Base-by-base conservation (phyloP, 345 rosid species). In the Jatropha curcas region DNA sequence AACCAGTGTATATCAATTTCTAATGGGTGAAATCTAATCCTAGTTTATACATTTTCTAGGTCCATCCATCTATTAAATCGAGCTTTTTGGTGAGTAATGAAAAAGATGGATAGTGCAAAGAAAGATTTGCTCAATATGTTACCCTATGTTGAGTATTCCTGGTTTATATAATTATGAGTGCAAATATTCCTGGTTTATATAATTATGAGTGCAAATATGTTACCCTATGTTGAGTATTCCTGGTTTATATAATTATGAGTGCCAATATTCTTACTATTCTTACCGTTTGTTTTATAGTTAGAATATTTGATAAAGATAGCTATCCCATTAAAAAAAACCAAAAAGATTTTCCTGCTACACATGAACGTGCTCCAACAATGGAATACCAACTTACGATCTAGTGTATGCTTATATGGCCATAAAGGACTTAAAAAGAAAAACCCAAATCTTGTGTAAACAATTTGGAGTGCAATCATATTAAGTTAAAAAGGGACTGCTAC, bases 101-200 rank as follows among this genome's bases (percentile, higher is more conserved):
- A 14, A 34, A 52, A 35, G 43, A n/a, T 43, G 27, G 63, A 30
- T 4, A 14, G 17, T 14, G 22, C 17, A 17, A 31, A 30, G 22
- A 30, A 30, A 59, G 48, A 52, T 68, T 51, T 52, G 19, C 41
- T 46, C 19, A n/a, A 52, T 33, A 0, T 60, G 52, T 17, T 35
- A 16, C 11, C 34, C 31, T 56, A 56, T 10, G 14, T 9, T 37
- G 39, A 3, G 22, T 31, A 30, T 46, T 65, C 56, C 37, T 45
- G 19, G 22, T 65, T 65, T 65, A 27, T 13, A 46, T 25, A 65
- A 46, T 65, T 28, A 65, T 46, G 25, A 46, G 27, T n/a, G 60
- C 31, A 24, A 5, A 31, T 19, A 19, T 60, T 60, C 33, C 37
- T 45, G 19, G 22, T 65, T 65, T 65, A 27, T 13, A 46, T 25